phyloP scores from a whole-genome alignment of 2,329 filamentous ascomycete genomes.

The Beauveria asiatica region DNA sequence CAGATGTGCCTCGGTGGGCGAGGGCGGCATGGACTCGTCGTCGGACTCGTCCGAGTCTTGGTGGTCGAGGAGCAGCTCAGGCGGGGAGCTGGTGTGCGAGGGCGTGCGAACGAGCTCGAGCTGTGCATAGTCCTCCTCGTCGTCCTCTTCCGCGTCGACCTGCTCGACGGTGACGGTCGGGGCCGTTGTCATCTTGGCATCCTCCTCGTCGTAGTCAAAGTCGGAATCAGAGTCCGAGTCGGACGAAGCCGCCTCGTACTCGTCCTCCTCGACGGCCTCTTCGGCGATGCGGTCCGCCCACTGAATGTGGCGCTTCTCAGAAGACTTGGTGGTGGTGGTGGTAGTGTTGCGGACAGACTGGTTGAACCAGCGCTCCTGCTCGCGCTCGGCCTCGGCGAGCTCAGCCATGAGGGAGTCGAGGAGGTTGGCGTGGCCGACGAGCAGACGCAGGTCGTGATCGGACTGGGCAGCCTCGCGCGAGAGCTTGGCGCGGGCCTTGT shows the following conservation, averaged over 20 bases:
- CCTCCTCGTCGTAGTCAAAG: slow-evolving; percentile 44
- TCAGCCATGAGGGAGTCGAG: slow-evolving; percentile 90
- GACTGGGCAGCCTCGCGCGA: slow-evolving; percentile 79
- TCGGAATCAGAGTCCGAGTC: slow-evolving; percentile 39
- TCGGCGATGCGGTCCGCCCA: slow-evolving; percentile 72
- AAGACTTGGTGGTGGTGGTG: slow-evolving; percentile 18
- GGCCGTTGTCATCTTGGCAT: slow-evolving; percentile 41
- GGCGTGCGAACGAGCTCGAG: slow-evolving; percentile 60
- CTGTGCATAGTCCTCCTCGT: slow-evolving; percentile 54
- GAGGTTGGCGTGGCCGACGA: slow-evolving; percentile 97
- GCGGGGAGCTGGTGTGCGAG: slow-evolving; percentile 57
- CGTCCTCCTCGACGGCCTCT: slow-evolving; percentile 44
- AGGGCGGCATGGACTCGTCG: slow-evolving; percentile 70
- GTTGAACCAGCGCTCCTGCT: slow-evolving; percentile 98
- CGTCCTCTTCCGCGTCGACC: slow-evolving; percentile 34
- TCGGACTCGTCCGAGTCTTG: slow-evolving; percentile 60
- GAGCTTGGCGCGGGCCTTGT: slow-evolving; percentile 94
- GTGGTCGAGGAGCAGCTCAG: slow-evolving; percentile 62
- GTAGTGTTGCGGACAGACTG: slow-evolving; percentile 67
- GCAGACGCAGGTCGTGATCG: slow-evolving; percentile 89
- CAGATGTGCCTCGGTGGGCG: slow-evolving; percentile 50
- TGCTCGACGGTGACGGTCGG: slow-evolving; percentile 35
- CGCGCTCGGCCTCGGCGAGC: slow-evolving; percentile 85
- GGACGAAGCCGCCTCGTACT: slow-evolving; percentile 51
- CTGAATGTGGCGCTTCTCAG: slow-evolving; percentile 67